phyloP scores from a whole-genome alignment of 208 protist genomes.

The Leishmania tarentolae region DNA sequence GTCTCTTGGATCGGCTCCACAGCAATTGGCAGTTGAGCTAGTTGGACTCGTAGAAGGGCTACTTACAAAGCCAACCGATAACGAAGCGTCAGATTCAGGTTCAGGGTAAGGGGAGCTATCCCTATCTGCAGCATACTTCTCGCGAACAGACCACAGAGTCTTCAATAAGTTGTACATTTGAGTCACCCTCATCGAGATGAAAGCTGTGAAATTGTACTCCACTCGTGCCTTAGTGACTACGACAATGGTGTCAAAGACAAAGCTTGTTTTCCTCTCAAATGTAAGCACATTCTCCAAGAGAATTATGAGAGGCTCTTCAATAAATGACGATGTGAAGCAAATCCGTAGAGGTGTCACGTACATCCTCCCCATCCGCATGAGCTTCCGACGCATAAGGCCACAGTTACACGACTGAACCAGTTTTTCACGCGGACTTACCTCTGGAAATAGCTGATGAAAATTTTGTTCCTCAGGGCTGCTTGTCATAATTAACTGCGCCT shows the following conservation, averaged over 20 bases:
- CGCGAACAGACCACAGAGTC: conserved; percentile 55
- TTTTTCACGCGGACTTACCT: conserved; percentile 47
- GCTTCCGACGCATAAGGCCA: conserved; percentile 34
- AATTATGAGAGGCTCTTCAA: conserved; percentile 44
- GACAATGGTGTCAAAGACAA: conserved; percentile 54
- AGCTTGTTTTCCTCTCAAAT: conserved; percentile 37
- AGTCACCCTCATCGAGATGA: conserved; percentile 37
- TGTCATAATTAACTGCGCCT: conserved; percentile 20
- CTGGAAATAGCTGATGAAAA: conserved; percentile 55
- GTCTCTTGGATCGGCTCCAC: conserved; percentile 11
- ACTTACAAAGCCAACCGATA: background rate
- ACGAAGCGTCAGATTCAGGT: conserved; percentile 3
- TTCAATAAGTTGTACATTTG: conserved; percentile 55
- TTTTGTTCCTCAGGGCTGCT: conserved; percentile 37
- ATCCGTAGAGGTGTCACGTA: conserved; percentile 59
- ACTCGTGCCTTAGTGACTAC: conserved; percentile 25
- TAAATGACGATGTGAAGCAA: conserved; percentile 60
- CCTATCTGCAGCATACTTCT: conserved; percentile 33
- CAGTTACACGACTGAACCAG: conserved; percentile 55
- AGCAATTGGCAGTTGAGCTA: conserved; percentile 2
- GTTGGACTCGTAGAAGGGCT: background rate
- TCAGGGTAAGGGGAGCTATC: conserved; percentile 11
- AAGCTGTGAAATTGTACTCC: conserved; percentile 56
- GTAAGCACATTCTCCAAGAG: conserved; percentile 44
- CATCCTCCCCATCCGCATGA: conserved; percentile 59